phyloP scores from a whole-genome alignment of 148 eudicot species.

The Rhododendron ovatum region DNA sequence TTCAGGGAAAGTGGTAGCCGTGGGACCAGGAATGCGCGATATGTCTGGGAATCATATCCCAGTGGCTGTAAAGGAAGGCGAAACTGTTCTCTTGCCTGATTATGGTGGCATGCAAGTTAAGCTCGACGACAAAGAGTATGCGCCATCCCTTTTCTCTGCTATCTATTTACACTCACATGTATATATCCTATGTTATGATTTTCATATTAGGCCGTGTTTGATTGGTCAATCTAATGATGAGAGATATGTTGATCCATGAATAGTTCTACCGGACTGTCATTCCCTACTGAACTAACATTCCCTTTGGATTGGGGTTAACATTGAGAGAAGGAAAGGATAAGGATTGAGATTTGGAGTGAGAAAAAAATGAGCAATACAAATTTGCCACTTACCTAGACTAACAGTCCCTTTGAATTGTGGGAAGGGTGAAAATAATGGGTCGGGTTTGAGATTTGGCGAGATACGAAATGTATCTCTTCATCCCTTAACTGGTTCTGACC shows the following conservation, averaged over 20 bases:
- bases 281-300: not conserved
- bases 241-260: not conserved
- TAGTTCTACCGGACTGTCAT: not conserved
- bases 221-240: not conserved
- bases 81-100: conserved; percentile 78
- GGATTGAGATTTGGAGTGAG: not conserved
- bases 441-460: not conserved
- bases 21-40: conserved; percentile 66
- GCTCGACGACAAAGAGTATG: conserved; percentile 82
- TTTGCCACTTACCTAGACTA: not conserved
- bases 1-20: conserved; percentile 77
- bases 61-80: conserved; percentile 74
- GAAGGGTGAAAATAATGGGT: not conserved
- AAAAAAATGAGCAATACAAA: not conserved
- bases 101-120: conserved; percentile 80
- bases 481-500: not conserved
- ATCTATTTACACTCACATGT: not conserved
- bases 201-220: not conserved
- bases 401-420: not conserved
- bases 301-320: not conserved
- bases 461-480: not conserved
- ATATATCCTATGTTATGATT: not conserved
- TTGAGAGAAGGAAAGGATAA: not conserved
- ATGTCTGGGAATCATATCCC: conserved; percentile 54
- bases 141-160: not conserved